These are phyloP conservation scores for Candida sphagnicola DNA, from an alignment of 805 yeast genomes.

Conservation along the genomic window DNA sequence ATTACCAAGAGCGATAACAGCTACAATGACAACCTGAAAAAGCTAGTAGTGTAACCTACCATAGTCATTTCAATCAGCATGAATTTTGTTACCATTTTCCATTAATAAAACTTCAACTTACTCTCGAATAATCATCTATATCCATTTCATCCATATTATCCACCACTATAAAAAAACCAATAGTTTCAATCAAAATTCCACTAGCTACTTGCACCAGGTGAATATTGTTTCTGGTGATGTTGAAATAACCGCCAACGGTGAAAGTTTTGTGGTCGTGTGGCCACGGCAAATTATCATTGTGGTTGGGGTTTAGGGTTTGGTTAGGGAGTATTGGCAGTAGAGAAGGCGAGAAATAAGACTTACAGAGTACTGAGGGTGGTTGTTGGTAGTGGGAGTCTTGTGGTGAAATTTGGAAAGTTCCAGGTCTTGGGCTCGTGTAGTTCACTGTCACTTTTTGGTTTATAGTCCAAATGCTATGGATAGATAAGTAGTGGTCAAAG, in stretches of 20 bases:
- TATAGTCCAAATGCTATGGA: no score
- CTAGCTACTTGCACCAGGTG: no score
- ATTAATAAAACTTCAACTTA: constrained; percentile 32
- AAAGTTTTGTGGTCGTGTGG: neutral
- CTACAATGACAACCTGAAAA: no score
- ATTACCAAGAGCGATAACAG: constrained; percentile 2
- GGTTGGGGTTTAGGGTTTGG: neutral
- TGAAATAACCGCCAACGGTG: neutral
- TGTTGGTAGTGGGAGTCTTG: no score
- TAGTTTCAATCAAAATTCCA: neutral
- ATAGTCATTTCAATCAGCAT: constrained; percentile 2
- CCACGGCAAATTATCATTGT: neutral
- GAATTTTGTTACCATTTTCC: constrained; percentile 7
- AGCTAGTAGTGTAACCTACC: neutral
- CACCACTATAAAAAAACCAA: neutral
- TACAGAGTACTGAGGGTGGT: no score
- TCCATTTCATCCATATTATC: constrained; percentile 56
- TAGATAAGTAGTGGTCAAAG: no score
- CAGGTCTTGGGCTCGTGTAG: no score
- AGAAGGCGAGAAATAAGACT: no score
- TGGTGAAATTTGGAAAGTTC: no score
- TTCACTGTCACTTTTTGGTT: no score
- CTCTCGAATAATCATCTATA: constrained; percentile 59
- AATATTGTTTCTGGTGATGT: no score
- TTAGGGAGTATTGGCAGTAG: neutral